Evolutionary conservation across 1,139 yeast genomes (phyloP), one percentile per base, ranked within the genome.

Genomic region (Wickerhamiella pararugosa): DNA sequence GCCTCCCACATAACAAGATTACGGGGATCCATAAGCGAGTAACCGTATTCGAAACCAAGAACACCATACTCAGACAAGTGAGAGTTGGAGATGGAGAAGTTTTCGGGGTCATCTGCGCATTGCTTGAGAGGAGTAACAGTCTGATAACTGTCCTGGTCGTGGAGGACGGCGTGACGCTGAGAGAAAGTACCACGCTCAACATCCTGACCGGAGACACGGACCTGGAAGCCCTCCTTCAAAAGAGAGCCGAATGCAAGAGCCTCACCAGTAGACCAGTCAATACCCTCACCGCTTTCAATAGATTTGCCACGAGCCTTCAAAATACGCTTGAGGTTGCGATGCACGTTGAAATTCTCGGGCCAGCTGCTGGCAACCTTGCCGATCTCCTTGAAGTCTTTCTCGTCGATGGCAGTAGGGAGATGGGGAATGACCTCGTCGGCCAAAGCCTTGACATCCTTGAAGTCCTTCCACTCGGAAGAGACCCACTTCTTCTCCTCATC

Each of bases 101-200:
- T 81, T 55, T 86, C 94, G 67, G 86, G 96, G 52, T 76, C 75
- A 53, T 78, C 82, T 51, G 75, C 69, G 53, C 87, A 70, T 60
- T 81, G 71, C 62, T 81, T 74, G 62, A 90, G 73, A 55, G 98
- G 97, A 49, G 86, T 79, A 67, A 80, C 77, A 27, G 82, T 76
- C 42, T 67, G 67, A 65, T 87, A 97, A 43, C 81, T 78, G 46
- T 76, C 70, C 70, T 90, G 99, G 65, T 92, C 98, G 64, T 92
- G 98, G 62, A 90, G 73, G 41, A 90, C 97, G 44, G 98, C 93
- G 61, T 90, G 99, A 71, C 99, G 92, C 71, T 90, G 99, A 47
- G 98, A 90, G 74, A 90, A 90, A 39, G 99, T 90, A 73, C 99
- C 99, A 77, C 99, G 86, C 73, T 92, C 98, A 52, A 90, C 98